Conservation (phyloP, 805 yeast species). For the Kluyveromyces lactis region DNA sequence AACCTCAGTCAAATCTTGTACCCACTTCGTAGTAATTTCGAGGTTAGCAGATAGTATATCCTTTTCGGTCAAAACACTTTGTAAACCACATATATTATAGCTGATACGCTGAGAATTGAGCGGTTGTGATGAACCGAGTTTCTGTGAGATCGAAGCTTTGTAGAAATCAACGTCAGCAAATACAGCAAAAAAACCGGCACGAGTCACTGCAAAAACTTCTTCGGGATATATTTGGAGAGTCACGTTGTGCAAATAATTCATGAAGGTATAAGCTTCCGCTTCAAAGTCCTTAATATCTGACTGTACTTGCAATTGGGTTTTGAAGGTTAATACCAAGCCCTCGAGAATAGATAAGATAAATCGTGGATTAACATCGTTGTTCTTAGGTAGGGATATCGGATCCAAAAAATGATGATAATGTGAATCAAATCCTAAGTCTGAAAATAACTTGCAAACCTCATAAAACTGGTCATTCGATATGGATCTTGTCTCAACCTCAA, state of each 20-base stretch:
- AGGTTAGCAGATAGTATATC: background rate
- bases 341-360: no score
- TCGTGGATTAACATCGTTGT: no score
- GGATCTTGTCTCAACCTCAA: no score
- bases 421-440: background rate
- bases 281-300: no score
- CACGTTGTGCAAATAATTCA: background rate
- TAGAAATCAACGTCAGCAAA: background rate
- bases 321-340: no score
- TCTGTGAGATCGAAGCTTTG: background rate
- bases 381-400: no score
- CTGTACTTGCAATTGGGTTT: no score
- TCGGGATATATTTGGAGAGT: background rate
- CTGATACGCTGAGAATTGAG: no score
- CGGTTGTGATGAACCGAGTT: background rate
- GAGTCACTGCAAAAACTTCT: background rate
- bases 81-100: no score
- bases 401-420: no score
- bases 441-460: background rate
- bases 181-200: background rate
- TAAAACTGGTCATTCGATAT: background rate
- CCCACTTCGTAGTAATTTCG: background rate
- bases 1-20: background rate
- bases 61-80: no score
- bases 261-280: background rate